phyloP scores from a whole-genome alignment of 306 rosid genomes.

The Quercus dentata region DNA sequence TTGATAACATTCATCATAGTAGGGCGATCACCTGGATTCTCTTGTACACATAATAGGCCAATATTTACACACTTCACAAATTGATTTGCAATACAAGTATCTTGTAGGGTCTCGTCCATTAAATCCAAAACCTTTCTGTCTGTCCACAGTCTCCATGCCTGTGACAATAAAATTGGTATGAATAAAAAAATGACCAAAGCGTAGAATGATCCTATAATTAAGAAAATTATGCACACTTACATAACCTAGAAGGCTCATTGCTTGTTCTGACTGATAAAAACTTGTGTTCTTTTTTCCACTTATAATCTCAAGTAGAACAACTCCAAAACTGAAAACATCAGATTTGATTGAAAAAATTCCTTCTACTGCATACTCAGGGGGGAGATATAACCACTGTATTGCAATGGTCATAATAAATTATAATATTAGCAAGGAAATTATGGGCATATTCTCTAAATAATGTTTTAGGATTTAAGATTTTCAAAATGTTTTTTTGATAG shows the following conservation, averaged over 20 bases:
- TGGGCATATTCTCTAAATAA: not conserved
- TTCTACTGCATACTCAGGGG: fast-evolving
- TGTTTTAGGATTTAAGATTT: not conserved
- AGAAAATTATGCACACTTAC: conserved; percentile 19
- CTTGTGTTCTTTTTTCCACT: conserved; percentile 50
- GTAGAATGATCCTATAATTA: no score
- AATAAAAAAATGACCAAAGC: not conserved
- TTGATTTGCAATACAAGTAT: conserved; percentile 24
- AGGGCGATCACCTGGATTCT: conserved; percentile 48
- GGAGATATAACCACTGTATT: no score
- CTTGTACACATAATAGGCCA: conserved; percentile 47
- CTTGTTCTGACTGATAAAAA: conserved; percentile 29
- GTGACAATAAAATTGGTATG: not conserved
- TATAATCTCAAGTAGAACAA: conserved; percentile 48
- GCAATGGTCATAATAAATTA: no score
- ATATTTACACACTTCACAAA: conserved; percentile 32
- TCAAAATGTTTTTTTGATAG: no score
- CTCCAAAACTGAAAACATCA: conserved; percentile 58
- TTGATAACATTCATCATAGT: conserved; percentile 34
- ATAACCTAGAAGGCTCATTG: conserved; percentile 46
- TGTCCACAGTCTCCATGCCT: conserved; percentile 19
- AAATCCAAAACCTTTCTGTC: conserved; percentile 33
- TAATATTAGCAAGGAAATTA: no score
- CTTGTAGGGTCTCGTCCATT: conserved; percentile 30
- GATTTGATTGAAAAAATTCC: conserved; percentile 51